Percentiles rank a stretch among this genome's conserved stretches.
phyloP scores from a whole-genome alignment of 179 eudicot genomes.

The Silene noctiflora region DNA sequence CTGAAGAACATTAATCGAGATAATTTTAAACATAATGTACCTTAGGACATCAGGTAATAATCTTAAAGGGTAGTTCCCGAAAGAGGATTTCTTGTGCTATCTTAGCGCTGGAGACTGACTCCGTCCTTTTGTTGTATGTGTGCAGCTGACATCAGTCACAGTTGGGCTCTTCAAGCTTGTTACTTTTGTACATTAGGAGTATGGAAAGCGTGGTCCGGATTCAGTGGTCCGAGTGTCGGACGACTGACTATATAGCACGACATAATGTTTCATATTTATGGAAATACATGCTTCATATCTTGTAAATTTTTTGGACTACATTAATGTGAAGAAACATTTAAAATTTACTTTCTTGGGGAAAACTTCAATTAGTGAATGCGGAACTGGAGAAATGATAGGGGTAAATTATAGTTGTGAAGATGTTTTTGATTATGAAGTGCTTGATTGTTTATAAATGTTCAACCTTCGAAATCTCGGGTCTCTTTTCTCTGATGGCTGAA shows the following conservation, averaged over 20 bases:
- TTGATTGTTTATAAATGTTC: constrained; percentile 7
- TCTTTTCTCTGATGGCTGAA: neutral
- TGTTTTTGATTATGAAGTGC: neutral
- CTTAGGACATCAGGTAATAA: too few relatives aligned
- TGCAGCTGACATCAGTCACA: constrained; percentile 32
- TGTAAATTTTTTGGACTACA: constrained; percentile 27
- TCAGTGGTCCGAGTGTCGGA: neutral
- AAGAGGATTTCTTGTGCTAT: too few relatives aligned
- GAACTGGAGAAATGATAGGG: constrained; percentile 1
- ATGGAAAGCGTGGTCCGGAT: constrained; percentile 4
- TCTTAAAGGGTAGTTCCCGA: too few relatives aligned
- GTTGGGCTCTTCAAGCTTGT: neutral
- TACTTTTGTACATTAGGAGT: constrained; percentile 21
- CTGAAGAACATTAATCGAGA: too few relatives aligned
- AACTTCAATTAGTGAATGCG: neutral
- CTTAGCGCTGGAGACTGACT: constrained; percentile 4
- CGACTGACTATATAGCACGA: constrained; percentile 4
- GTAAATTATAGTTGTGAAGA: constrained; percentile 10
- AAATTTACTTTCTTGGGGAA: neutral
- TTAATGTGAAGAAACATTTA: constrained; percentile 17
- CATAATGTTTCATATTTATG: constrained; percentile 25
- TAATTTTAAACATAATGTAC: too few relatives aligned
- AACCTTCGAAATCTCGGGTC: neutral
- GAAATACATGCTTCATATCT: constrained; percentile 26
- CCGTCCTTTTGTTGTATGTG: constrained; percentile 17